Evolutionary conservation across 768 basidiomycete species (phyloP).

Genomic region (Butyriboletus loyo): DNA sequence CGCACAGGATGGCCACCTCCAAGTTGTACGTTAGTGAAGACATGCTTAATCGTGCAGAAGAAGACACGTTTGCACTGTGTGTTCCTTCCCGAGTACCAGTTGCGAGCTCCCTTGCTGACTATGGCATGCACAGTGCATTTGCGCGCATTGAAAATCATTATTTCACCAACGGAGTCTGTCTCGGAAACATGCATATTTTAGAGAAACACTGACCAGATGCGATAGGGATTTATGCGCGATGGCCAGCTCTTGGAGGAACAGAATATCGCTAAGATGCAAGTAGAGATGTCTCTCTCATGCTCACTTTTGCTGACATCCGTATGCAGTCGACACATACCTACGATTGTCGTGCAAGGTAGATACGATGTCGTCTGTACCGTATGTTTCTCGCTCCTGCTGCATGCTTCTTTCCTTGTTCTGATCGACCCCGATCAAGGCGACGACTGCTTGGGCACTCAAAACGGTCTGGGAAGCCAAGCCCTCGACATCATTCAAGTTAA

Average conservation of each 20-base stretch:
- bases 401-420: not conserved
- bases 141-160: constrained; percentile 90
- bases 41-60: constrained; percentile 63
- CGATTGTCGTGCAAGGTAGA: constrained; percentile 77
- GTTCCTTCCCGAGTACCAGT: constrained; percentile 20
- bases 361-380: constrained; percentile 91
- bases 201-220: constrained; percentile 1
- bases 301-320: constrained; percentile 3
- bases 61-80: constrained; percentile 75
- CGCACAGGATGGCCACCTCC: constrained; percentile 74
- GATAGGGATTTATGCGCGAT: constrained; percentile 80
- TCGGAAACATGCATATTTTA: not conserved
- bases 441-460: constrained; percentile 78
- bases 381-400: constrained; percentile 21
- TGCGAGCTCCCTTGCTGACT: constrained; percentile 4
- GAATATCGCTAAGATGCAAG: constrained; percentile 85
- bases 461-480: constrained; percentile 80
- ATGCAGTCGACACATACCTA: constrained; percentile 83
- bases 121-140: constrained; percentile 58
- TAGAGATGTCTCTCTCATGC: not conserved
- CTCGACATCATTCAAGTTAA: constrained; percentile 34
- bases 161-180: constrained; percentile 71
- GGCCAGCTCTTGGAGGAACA: constrained; percentile 83
- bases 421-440: constrained; percentile 46
- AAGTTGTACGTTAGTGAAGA: constrained; percentile 67